phyloP scores from a whole-genome alignment of 345 rosid genomes.

The Corchorus olitorius region DNA sequence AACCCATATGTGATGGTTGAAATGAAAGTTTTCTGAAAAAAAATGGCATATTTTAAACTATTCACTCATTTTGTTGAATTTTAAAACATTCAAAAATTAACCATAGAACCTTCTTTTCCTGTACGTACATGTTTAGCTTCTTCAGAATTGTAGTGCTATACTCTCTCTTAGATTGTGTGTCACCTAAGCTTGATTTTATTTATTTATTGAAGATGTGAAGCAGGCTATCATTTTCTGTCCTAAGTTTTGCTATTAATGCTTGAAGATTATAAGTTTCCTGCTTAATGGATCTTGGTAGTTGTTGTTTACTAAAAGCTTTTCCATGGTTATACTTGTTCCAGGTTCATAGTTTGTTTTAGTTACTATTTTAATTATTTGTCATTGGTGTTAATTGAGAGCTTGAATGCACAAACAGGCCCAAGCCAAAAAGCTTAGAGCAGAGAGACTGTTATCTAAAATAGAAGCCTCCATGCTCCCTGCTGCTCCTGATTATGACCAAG shows the following conservation, averaged over 20 bases:
- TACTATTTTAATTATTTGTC: conserved; percentile 13
- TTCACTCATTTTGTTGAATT: neutral
- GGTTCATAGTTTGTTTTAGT: neutral
- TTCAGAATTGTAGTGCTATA: neutral
- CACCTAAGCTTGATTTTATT: neutral
- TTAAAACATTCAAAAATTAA: neutral
- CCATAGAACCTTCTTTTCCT: neutral
- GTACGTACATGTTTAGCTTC: neutral
- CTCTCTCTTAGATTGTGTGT: too few species aligned
- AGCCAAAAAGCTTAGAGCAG: conserved; percentile 88
- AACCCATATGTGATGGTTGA: neutral
- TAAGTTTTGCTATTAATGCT: neutral
- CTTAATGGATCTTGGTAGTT: conserved; percentile 17
- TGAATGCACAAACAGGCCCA: conserved; percentile 62
- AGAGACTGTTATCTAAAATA: conserved; percentile 76
- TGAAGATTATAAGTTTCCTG: neutral
- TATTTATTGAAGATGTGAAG: neutral
- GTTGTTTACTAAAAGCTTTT: neutral
- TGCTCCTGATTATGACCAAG: conserved; percentile 98
- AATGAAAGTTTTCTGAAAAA: neutral
- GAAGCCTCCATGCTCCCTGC: conserved; percentile 94
- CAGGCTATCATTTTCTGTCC: neutral
- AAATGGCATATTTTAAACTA: neutral
- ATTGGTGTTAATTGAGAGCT: conserved; percentile 5
- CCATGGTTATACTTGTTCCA: neutral